phyloP scores from a whole-genome alignment of 148 eudicot species.

The Fallopia convolvulus region DNA sequence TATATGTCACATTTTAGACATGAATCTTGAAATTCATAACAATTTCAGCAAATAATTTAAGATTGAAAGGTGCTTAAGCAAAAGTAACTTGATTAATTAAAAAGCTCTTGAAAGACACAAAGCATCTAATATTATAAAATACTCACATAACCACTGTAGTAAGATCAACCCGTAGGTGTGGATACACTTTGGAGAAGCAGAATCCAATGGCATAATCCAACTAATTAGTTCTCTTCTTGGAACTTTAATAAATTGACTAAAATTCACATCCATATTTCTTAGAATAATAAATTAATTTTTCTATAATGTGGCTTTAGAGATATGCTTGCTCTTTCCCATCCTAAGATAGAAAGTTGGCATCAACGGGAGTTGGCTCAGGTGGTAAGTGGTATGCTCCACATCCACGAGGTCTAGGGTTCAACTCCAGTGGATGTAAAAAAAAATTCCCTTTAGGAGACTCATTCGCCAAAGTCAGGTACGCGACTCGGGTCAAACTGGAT shows the following conservation, averaged over 20 bases:
- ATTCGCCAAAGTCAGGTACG: too few species aligned
- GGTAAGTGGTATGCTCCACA: too few species aligned
- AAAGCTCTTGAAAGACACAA: not conserved
- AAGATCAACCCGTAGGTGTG: conserved; percentile 20
- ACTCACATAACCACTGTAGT: conserved; percentile 16
- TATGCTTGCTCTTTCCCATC: too few species aligned
- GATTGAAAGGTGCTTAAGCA: not conserved
- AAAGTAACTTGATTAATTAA: not conserved
- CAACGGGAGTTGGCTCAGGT: too few species aligned
- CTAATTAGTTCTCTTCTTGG: not conserved
- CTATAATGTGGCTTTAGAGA: too few species aligned
- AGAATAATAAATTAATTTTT: not conserved
- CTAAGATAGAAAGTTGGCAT: too few species aligned
- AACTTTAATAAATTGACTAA: conserved; percentile 1
- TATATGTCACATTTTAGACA: conserved; percentile 24
- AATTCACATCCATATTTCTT: not conserved
- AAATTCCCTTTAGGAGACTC: too few species aligned
- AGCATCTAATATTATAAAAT: conserved; percentile 7
- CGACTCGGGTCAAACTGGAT: too few species aligned
- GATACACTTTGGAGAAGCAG: not conserved
- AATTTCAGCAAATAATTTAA: not conserved
- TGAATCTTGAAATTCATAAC: not conserved
- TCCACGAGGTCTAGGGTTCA: too few species aligned
- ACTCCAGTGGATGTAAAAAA: too few species aligned
- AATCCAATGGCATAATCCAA: not conserved